A percentile compares a stretch with the other conserved stretches of the same genome.
These are phyloP conservation scores for Gryganskiella cystojenkinii DNA, from an alignment of 192 early-diverging fungal genomes.

Conservation along the genomic window DNA sequence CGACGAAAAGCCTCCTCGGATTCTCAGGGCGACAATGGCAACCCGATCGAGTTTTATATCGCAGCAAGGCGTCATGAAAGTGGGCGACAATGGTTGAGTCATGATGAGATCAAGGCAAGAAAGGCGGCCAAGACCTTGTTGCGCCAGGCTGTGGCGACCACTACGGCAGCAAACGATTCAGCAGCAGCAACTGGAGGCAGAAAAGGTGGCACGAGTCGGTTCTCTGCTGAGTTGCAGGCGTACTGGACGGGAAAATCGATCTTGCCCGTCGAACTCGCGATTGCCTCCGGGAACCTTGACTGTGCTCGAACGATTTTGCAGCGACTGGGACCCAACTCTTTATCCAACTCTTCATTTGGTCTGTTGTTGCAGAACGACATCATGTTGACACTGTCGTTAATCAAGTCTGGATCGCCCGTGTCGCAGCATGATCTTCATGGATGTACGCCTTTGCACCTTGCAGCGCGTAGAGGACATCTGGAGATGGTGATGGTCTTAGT, in stretches of 20 bases:
- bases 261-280: constrained; percentile 41
- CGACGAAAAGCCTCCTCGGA: constrained; percentile 24
- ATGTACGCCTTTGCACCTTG: constrained; percentile 76
- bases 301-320: constrained; percentile 48
- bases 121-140: constrained; percentile 18
- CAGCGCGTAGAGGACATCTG: constrained; percentile 65
- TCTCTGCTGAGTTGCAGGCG: constrained; percentile 44
- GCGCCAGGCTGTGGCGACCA: not conserved
- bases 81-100: constrained; percentile 49
- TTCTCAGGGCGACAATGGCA: constrained; percentile 13
- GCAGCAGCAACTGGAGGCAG: too few relatives aligned
- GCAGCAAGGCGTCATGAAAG: constrained; percentile 40
- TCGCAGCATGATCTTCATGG: constrained; percentile 58
- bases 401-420: constrained; percentile 47
- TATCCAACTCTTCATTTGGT: constrained; percentile 37
- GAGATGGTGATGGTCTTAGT: constrained; percentile 62
- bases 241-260: constrained; percentile 50
- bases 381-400: constrained; percentile 52
- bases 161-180: too few relatives aligned
- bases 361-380: constrained; percentile 53
- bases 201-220: constrained; percentile 17
- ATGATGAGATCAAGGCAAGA: constrained; percentile 42
- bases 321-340: constrained; percentile 31
- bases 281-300: constrained; percentile 44
- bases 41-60: constrained; percentile 49